phyloP scores from a whole-genome alignment of 129 eudicot species.

The Sambucus nigra region DNA sequence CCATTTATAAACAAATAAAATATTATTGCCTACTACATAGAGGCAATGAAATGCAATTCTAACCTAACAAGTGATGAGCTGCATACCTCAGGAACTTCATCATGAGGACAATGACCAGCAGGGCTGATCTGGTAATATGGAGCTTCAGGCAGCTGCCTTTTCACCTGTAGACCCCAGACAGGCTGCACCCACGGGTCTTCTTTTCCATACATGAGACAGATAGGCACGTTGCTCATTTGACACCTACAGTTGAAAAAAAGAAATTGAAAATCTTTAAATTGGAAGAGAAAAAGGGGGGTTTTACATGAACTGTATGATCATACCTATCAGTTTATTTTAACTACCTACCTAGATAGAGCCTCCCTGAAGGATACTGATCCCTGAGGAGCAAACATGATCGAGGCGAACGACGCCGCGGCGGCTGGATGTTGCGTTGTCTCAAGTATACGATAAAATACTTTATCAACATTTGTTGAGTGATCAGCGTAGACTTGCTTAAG shows the following conservation, averaged over 20 bases:
- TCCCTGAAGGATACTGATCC: slow-evolving; percentile 66
- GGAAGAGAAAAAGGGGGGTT: neutral
- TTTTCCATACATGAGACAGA: slow-evolving; percentile 91
- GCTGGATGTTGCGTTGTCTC: slow-evolving; percentile 84
- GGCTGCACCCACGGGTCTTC: slow-evolving; percentile 99
- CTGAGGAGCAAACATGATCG: slow-evolving; percentile 89
- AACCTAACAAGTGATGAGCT: neutral
- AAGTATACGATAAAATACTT: slow-evolving; percentile 70
- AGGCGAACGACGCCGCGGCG: slow-evolving; percentile 89
- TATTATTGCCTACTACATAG: too few species aligned
- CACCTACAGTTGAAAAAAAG: slow-evolving; percentile 52
- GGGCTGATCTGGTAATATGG: slow-evolving; percentile 94
- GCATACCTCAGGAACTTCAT: slow-evolving; percentile 95
- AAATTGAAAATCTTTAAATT: neutral
- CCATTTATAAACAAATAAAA: too few species aligned
- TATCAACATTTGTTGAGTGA: slow-evolving; percentile 80
- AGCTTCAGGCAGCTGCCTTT: slow-evolving; percentile 74
- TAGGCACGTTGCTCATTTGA: slow-evolving; percentile 43
- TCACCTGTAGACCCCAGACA: slow-evolving; percentile 80
- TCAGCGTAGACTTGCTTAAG: slow-evolving; percentile 90
- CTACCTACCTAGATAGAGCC: slow-evolving; percentile 58
- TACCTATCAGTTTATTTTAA: neutral
- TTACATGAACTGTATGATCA: neutral
- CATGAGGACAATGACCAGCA: slow-evolving; percentile 99
- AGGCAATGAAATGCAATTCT: too few species aligned